These are phyloP conservation scores for Calycina herbarum DNA, from an alignment of 2,329 filamentous ascomycete genomes.

Conservation along the genomic window DNA sequence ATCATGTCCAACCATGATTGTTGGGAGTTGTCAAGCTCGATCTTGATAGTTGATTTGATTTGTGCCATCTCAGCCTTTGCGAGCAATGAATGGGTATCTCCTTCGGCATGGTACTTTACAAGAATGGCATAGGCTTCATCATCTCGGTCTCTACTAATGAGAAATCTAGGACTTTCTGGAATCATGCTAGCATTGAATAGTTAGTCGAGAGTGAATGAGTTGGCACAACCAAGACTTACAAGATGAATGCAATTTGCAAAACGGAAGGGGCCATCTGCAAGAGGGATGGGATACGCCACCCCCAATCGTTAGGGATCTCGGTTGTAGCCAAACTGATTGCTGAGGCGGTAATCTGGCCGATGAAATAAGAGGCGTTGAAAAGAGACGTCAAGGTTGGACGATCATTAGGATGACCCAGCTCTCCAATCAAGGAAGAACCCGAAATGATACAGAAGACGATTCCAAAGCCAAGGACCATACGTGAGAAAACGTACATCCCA, in stretches of 20 bases:
- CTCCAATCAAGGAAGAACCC: slow-evolving; percentile 53
- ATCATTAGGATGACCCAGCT: slow-evolving; percentile 55
- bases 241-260: slow-evolving; percentile 28
- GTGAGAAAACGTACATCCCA: slow-evolving; percentile 53
- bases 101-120: slow-evolving; percentile 52
- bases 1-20: slow-evolving; percentile 54
- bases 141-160: slow-evolving; percentile 55
- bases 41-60: slow-evolving; percentile 55
- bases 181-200: slow-evolving; percentile 39
- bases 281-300: slow-evolving; percentile 44
- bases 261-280: slow-evolving; percentile 40
- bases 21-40: slow-evolving; percentile 54
- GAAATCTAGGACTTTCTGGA: slow-evolving; percentile 57
- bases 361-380: slow-evolving; percentile 55
- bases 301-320: slow-evolving; percentile 42
- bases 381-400: slow-evolving; percentile 52
- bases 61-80: slow-evolving; percentile 60
- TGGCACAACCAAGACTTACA: slow-evolving; percentile 21
- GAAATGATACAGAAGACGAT: slow-evolving; percentile 53
- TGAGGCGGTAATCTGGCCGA: slow-evolving; percentile 47
- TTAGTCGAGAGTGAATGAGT: slow-evolving; percentile 11
- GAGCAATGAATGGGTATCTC: slow-evolving; percentile 49
- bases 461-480: slow-evolving; percentile 54
- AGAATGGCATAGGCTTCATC: slow-evolving; percentile 57
- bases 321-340: slow-evolving; percentile 47